Conservation (phyloP, 176 grass and related monocot genomes). For the Pharus latifolius region DNA sequence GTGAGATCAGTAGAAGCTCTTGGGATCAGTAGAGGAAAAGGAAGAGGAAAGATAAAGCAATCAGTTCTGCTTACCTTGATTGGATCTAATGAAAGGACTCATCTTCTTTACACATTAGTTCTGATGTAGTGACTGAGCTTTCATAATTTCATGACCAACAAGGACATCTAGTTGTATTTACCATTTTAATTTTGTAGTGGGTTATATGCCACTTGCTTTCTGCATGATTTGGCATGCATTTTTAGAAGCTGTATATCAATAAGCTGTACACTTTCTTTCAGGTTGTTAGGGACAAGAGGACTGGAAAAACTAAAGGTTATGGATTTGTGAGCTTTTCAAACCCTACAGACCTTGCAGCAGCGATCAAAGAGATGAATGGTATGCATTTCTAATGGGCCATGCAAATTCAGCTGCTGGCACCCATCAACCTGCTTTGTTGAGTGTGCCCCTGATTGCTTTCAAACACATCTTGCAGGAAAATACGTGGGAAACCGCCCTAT, state of each 20-base stretch:
- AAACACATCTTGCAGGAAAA: conserved; percentile 54
- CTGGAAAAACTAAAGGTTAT: conserved; percentile 97
- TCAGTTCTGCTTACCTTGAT: too few relatives aligned
- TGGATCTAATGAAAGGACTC: too few relatives aligned
- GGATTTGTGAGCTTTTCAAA: conserved; percentile 98
- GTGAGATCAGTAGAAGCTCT: too few relatives aligned
- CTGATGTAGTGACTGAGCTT: not conserved
- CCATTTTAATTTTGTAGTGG: too few relatives aligned
- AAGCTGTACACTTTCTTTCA: conserved; percentile 29
- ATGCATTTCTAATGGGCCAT: conserved; percentile 5
- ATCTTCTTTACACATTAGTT: too few relatives aligned
- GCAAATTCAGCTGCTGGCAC: not conserved
- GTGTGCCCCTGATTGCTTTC: not conserved
- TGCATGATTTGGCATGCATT: conserved; percentile 6
- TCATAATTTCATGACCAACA: not conserved
- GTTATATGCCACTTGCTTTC: not conserved
- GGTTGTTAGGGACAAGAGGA: conserved; percentile 96
- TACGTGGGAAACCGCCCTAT: conserved; percentile 97
- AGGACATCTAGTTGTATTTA: not conserved
- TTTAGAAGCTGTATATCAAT: not conserved
- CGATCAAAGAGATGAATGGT: conserved; percentile 99
- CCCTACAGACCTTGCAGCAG: conserved; percentile 85
- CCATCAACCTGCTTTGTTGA: not conserved
- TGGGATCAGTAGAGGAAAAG: too few relatives aligned
- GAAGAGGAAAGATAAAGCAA: too few relatives aligned